phyloP scores from a whole-genome alignment of 2,329 filamentous ascomycete genomes.

The Monilinia fructigena region DNA sequence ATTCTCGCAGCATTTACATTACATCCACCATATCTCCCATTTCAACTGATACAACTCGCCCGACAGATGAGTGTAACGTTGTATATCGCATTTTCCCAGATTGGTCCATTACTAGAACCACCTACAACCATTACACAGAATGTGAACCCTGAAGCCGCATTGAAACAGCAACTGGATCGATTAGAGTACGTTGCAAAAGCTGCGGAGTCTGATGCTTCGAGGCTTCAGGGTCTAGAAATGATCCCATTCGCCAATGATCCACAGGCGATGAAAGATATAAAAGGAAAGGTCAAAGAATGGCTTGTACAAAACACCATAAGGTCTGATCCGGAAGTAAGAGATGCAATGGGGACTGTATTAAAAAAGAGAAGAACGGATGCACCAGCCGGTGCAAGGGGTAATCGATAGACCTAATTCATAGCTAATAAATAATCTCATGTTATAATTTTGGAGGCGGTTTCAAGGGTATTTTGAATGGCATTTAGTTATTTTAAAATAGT shows the following conservation, averaged over 20 bases:
- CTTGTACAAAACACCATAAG: constrained; percentile 82
- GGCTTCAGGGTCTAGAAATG: constrained; percentile 74
- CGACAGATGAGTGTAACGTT: constrained; percentile 75
- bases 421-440: neutral
- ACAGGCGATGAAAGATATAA: constrained; percentile 60
- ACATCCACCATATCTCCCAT: constrained; percentile 72
- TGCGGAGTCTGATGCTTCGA: constrained; percentile 66
- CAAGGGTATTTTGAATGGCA: neutral
- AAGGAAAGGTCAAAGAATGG: constrained; percentile 77
- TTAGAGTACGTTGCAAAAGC: constrained; percentile 59
- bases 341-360: constrained; percentile 70
- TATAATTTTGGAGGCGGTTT: neutral
- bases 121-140: constrained; percentile 36
- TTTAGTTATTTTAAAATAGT: neutral
- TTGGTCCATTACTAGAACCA: constrained; percentile 63
- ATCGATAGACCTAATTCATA: constrained; percentile 32
- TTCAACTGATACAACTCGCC: constrained; percentile 74
- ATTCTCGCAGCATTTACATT: constrained; percentile 41
- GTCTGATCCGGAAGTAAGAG: constrained; percentile 76
- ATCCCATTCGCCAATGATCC: constrained; percentile 76
- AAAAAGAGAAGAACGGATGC: constrained; percentile 61
- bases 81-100: constrained; percentile 80
- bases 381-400: constrained; percentile 55
- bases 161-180: constrained; percentile 63
- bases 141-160: constrained; percentile 48